Conservation (phyloP, 768 basidiomycete species). For the Porpolomopsis calyptriformis region DNA sequence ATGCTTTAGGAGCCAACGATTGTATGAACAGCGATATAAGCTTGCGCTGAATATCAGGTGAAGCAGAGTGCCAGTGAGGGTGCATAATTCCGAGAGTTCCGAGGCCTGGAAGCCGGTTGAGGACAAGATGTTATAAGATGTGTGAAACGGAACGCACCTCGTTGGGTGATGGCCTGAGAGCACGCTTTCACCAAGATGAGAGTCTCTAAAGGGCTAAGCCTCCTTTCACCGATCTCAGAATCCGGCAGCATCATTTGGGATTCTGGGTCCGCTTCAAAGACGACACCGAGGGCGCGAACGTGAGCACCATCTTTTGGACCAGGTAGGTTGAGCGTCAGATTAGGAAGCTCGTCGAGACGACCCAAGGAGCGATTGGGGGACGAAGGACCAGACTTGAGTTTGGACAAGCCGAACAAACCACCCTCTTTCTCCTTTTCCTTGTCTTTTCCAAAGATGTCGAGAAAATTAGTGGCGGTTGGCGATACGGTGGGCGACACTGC, state of each 20-base stretch:
- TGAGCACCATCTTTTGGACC: constrained; percentile 37
- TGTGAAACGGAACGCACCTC: constrained; percentile 37
- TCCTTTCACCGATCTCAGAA: constrained; percentile 42
- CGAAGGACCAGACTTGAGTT: constrained; percentile 31
- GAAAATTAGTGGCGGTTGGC: constrained; percentile 29
- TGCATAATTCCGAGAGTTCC: constrained; percentile 79
- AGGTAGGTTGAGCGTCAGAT: constrained; percentile 54
- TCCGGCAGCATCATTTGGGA: constrained; percentile 39
- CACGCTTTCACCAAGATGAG: constrained; percentile 57
- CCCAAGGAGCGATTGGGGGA: constrained; percentile 27
- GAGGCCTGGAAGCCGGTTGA: constrained; percentile 38
- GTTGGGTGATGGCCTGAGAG: constrained; percentile 51
- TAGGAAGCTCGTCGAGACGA: constrained; percentile 29
- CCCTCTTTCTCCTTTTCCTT: constrained; percentile 27
- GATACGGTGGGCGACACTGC: constrained; percentile 44
- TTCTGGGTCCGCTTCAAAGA: constrained; percentile 52
- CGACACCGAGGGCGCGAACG: constrained; percentile 40
- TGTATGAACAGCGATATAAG: constrained; percentile 66
- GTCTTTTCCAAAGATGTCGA: constrained; percentile 18
- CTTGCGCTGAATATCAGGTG: constrained; percentile 51
- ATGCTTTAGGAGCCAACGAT: constrained; percentile 41
- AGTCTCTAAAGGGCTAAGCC: constrained; percentile 52
- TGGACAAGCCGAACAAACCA: constrained; percentile 42
- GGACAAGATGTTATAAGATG: constrained; percentile 6
- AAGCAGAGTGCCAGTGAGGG: constrained; percentile 74